Conservation (phyloP, 257 asterid genomes). For the Nicotiana tabacum region DNA sequence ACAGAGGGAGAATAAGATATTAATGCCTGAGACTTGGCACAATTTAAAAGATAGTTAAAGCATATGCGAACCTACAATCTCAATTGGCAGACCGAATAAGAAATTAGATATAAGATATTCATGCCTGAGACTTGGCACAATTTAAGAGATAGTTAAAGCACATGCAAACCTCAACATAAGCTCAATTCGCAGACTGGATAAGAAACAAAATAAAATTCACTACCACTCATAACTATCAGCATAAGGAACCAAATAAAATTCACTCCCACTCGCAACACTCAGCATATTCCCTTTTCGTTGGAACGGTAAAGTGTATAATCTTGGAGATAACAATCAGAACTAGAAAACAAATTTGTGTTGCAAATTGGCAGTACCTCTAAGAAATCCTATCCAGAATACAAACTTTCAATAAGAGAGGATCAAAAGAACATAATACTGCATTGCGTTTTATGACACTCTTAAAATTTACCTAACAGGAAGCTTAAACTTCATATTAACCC, state of each 20-base stretch:
- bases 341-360: neutral
- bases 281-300: neutral
- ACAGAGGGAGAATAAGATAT: no score
- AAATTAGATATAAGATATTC: neutral
- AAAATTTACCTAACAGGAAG: neutral
- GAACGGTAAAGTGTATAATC: neutral
- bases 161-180: neutral
- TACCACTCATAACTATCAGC: no score
- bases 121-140: neutral
- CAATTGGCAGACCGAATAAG: no score
- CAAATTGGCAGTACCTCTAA: neutral
- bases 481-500: neutral
- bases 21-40: no score
- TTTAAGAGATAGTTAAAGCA: neutral
- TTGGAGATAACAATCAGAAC: neutral
- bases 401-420: neutral
- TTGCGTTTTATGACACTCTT: neutral
- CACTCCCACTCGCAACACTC: neutral
- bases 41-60: no score
- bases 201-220: neutral
- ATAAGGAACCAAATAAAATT: neutral
- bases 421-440: neutral
- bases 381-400: constrained; percentile 2
- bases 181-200: neutral
- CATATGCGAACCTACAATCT: no score